phyloP scores from a whole-genome alignment of 2,329 filamentous ascomycete species.

The Alternaria gansuensis region DNA sequence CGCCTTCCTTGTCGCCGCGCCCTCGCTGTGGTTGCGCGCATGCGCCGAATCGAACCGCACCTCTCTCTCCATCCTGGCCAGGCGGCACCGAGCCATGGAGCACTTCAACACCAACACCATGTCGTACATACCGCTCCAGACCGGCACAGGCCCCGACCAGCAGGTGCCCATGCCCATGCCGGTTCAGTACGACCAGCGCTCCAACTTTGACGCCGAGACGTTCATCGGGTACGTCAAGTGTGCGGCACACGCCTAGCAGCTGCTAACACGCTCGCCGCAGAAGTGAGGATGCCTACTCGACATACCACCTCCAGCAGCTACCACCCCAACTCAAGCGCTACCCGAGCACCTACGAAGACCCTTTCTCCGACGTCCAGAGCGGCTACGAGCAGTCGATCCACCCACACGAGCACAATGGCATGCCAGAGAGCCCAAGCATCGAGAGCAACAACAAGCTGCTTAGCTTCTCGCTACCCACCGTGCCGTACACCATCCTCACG shows the following conservation, averaged over 20 bases:
- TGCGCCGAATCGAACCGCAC: slow-evolving; percentile 36
- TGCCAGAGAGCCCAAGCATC: slow-evolving; percentile 64
- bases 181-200: slow-evolving; percentile 65
- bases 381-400: slow-evolving; percentile 58
- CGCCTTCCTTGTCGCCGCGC: slow-evolving; percentile 15
- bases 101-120: slow-evolving; percentile 69
- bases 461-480: slow-evolving; percentile 59
- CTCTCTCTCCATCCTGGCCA: slow-evolving; percentile 33
- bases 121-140: slow-evolving; percentile 67
- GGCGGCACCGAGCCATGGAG: slow-evolving; percentile 55
- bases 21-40: slow-evolving; percentile 37
- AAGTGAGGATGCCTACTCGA: slow-evolving; percentile 61
- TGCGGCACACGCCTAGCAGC: slow-evolving; percentile 8
- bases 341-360: slow-evolving; percentile 60
- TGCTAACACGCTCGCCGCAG: slow-evolving; percentile 51
- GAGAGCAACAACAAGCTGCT: slow-evolving; percentile 69
- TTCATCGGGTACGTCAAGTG: slow-evolving; percentile 64
- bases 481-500: slow-evolving; percentile 70
- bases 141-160: slow-evolving; percentile 57
- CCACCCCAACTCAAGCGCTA: slow-evolving; percentile 60
- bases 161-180: slow-evolving; percentile 55
- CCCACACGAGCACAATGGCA: slow-evolving; percentile 56
- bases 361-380: slow-evolving; percentile 62
- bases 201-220: slow-evolving; percentile 68
- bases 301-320: slow-evolving; percentile 54